These are phyloP conservation scores for Solioccasus polychromus DNA, from an alignment of 768 basidiomycete species.

Conservation along the genomic window DNA sequence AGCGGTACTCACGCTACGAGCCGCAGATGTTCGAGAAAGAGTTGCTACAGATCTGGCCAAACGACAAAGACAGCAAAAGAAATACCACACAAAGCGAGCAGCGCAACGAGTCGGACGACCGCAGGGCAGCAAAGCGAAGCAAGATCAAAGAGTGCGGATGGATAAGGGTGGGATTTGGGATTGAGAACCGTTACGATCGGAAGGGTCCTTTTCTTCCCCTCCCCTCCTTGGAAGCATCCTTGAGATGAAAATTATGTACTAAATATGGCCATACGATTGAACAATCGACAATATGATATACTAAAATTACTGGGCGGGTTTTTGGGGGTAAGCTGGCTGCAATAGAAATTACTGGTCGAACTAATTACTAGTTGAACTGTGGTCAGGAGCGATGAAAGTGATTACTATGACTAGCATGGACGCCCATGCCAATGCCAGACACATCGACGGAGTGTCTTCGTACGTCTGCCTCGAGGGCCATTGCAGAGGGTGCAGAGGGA, in stretches of 20 bases:
- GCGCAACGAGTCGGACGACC: slow-evolving; percentile 61
- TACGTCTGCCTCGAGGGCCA: slow-evolving; percentile 32
- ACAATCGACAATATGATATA: too few species aligned
- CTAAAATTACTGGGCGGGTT: slow-evolving; percentile 17
- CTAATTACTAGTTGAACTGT: background rate
- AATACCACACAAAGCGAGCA: slow-evolving; percentile 75
- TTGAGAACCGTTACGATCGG: slow-evolving; percentile 32
- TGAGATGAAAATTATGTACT: too few species aligned
- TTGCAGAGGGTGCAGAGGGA: slow-evolving; percentile 25
- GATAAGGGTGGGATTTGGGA: slow-evolving; percentile 64
- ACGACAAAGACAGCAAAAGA: slow-evolving; percentile 63
- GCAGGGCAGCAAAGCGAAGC: slow-evolving; percentile 84
- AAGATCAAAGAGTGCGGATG: slow-evolving; percentile 62
- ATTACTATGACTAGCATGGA: slow-evolving; percentile 15
- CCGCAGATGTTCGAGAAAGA: slow-evolving; percentile 48
- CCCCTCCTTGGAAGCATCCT: too few species aligned
- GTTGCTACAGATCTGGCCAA: slow-evolving; percentile 63
- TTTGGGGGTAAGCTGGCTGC: too few species aligned
- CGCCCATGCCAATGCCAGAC: slow-evolving; percentile 31
- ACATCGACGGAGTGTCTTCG: slow-evolving; percentile 33
- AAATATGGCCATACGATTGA: slow-evolving; percentile 4
- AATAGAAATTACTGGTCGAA: too few species aligned
- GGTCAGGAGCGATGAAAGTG: slow-evolving; percentile 10
- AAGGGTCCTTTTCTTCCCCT: slow-evolving; percentile 1
- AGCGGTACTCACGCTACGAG: slow-evolving; percentile 37